A percentile compares a stretch with the other conserved stretches of the same genome.
phyloP scores from a whole-genome alignment of 495 filamentous ascomycete genomes.

The Talaromyces ruber region DNA sequence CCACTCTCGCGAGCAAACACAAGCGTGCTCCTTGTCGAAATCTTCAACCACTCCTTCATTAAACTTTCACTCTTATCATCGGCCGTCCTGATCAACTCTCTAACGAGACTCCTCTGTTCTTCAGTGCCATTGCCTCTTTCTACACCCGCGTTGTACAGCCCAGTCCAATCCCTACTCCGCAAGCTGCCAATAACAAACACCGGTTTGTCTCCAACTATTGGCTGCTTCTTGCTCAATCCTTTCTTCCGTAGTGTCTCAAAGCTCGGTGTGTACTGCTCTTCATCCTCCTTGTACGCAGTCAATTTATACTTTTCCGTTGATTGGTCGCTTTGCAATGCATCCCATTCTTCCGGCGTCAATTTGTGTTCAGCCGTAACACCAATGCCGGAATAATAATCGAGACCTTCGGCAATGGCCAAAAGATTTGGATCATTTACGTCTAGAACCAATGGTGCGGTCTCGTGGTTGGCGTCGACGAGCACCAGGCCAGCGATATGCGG shows the following conservation, averaged over 20 bases:
- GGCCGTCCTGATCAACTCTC: conserved; percentile 20
- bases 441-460: conserved; percentile 10
- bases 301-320: conserved; percentile 6
- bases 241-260: conserved; percentile 9
- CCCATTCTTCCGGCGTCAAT: conserved; percentile 11
- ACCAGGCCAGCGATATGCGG: conserved; percentile 10
- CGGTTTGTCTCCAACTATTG: conserved; percentile 8
- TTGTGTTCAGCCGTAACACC: conserved; percentile 8
- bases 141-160: conserved; percentile 22
- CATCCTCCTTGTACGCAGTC: conserved; percentile 2
- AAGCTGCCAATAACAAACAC: conserved; percentile 17
- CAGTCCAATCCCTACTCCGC: conserved; percentile 19
- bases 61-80: conserved; percentile 23
- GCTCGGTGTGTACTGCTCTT: conserved; percentile 6
- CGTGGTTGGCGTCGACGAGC: conserved; percentile 11
- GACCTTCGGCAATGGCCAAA: conserved; percentile 5
- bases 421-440: conserved; percentile 12
- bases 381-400: conserved; percentile 7
- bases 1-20: conserved; percentile 22
- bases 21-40: conserved; percentile 22
- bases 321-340: conserved; percentile 7
- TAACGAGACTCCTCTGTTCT: conserved; percentile 20
- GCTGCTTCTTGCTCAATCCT: conserved; percentile 7
- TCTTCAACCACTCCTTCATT: conserved; percentile 19
- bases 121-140: conserved; percentile 23